These are phyloP conservation scores for Apiotrichum akiyoshidainum DNA, from an alignment of 1,284 basidiomycete species.

Conservation along the genomic window DNA sequence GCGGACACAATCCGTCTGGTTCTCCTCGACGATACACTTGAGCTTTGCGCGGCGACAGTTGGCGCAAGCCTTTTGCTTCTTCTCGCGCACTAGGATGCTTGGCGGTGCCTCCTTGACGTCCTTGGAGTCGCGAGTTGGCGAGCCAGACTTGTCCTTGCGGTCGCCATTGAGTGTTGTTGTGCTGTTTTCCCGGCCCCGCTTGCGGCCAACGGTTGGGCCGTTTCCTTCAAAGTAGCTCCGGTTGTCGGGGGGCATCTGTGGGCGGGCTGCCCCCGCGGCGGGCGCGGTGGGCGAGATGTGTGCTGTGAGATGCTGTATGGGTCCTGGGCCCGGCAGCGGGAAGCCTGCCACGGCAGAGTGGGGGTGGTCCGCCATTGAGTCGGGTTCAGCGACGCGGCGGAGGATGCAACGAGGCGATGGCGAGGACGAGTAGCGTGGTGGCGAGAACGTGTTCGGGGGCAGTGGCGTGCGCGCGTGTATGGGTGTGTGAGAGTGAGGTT, in stretches of 20 bases:
- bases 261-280: background rate
- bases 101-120: conserved; percentile 14
- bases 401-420: no score
- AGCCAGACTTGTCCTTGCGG: background rate
- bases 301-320: background rate
- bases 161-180: background rate
- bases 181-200: conserved; percentile 1
- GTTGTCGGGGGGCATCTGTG: conserved; percentile 8
- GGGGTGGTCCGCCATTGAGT: background rate
- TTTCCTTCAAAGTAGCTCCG: conserved; percentile 8
- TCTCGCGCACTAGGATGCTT: conserved; percentile 23
- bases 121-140: background rate
- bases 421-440: no score
- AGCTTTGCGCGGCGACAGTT: conserved; percentile 45
- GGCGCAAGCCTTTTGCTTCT: conserved; percentile 40
- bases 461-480: no score
- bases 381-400: no score
- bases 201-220: background rate
- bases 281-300: background rate
- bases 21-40: conserved; percentile 42
- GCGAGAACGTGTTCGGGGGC: no score
- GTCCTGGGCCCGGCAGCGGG: background rate
- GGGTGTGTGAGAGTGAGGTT: no score
- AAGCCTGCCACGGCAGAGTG: background rate
- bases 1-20: conserved; percentile 40